Conservation (phyloP, 306 rosid species). For the Fragaria iinumae region DNA sequence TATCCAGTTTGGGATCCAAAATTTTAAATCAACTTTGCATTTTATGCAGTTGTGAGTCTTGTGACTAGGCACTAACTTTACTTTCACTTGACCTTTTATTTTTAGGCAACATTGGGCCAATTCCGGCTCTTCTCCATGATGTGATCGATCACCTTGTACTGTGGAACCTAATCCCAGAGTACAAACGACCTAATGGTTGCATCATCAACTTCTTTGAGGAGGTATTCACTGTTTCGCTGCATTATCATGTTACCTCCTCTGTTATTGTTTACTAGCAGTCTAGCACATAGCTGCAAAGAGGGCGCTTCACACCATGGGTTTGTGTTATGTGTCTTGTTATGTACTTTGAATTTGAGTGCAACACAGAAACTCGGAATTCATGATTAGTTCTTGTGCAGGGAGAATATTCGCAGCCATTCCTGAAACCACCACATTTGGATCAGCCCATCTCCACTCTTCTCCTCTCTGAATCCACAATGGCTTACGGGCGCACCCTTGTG, state of each 20-base stretch:
- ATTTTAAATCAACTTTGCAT: background rate
- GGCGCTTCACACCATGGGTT: conserved; percentile 19
- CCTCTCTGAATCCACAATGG: conserved; percentile 90
- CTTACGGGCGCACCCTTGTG: conserved; percentile 80
- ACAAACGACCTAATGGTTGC: conserved; percentile 94
- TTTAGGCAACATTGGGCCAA: conserved; percentile 80
- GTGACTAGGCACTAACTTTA: conserved; percentile 8
- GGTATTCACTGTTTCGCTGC: conserved; percentile 51
- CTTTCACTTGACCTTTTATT: conserved; percentile 10
- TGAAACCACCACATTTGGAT: conserved; percentile 97
- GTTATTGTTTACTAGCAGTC: conserved; percentile 33
- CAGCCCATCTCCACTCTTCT: conserved; percentile 90
- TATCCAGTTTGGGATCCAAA: background rate
- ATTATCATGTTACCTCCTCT: conserved; percentile 27
- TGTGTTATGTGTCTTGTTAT: conserved; percentile 22
- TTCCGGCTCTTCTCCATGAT: conserved; percentile 69
- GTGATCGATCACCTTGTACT: conserved; percentile 89
- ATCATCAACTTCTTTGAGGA: conserved; percentile 90
- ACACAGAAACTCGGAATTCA: conserved; percentile 2
- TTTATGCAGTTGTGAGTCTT: background rate
- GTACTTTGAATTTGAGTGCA: background rate
- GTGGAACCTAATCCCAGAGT: conserved; percentile 94
- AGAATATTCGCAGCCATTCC: conserved; percentile 95
- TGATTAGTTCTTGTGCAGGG: conserved; percentile 46
- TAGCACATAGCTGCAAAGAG: conserved; percentile 25